Evolutionary conservation across 78 protist species (phyloP).

Genomic region (Isochrysis galbana): DNA sequence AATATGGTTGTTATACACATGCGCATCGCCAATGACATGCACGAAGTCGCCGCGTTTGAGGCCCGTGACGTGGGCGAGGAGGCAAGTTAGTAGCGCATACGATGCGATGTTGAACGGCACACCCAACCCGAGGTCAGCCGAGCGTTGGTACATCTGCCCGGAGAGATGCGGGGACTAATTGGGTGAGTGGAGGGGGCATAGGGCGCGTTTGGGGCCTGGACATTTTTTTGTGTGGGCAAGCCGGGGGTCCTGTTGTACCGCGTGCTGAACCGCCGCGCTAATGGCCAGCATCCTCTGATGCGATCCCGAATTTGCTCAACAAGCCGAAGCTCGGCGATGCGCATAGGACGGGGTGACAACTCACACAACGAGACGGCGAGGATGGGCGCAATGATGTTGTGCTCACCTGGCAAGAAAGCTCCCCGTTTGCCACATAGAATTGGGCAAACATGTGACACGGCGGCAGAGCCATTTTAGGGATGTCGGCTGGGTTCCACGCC

Average conservation of each 20-base stretch:
- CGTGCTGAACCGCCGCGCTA: no score
- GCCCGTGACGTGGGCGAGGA: conserved; percentile 74
- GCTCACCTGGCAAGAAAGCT: conserved; percentile 75
- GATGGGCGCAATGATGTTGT: conserved; percentile 67
- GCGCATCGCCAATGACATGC: conserved; percentile 72
- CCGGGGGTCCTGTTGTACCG: no score
- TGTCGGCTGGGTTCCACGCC: conserved; percentile 89
- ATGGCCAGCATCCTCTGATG: no score
- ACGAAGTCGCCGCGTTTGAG: conserved; percentile 82
- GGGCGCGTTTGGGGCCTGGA: no score
- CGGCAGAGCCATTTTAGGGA: conserved; percentile 87
- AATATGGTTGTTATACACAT: conserved; percentile 79
- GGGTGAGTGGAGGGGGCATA: no score
- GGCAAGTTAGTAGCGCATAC: conserved; percentile 75
- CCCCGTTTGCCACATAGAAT: conserved; percentile 71
- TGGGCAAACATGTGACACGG: conserved; percentile 89
- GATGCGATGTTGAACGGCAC: conserved; percentile 94
- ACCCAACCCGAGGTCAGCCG: conserved; percentile 83
- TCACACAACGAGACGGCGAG: no score
- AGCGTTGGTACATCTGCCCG: conserved; percentile 50
- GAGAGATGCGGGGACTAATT: no score
- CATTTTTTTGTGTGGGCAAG: no score
- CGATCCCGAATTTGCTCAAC: no score
- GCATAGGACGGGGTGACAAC: neutral
- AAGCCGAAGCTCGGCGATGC: no score